Base-by-base conservation (phyloP, 1,284 basidiomycete species). In the Polyporus tsugae region DNA sequence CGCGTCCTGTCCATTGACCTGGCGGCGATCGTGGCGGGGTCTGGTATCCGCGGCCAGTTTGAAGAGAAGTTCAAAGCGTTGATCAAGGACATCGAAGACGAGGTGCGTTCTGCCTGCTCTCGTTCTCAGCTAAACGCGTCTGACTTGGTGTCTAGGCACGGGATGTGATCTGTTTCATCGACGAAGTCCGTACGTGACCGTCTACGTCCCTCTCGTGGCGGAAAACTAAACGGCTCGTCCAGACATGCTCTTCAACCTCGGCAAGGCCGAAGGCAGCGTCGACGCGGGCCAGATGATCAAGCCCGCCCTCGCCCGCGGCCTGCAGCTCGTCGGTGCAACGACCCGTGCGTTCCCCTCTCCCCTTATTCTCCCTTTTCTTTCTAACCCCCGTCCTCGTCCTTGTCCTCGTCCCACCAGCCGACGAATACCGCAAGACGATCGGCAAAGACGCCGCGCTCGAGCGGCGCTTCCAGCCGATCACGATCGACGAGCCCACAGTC, bases 221-320 rank as follows among this genome's bases (percentile, higher is more conserved):
- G 67, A 55, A 35, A 52, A 49, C 9, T 64, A 11, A 4, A 19
- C 15, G 17, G 44, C 39, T 15, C 2, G 13, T 68, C 10, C 52
- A 92, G 91, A 94, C 71, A 92, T 87, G 0, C 83, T 95, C 6
- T 92, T 96, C 82, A 92, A 95, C 71, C 87, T 97, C 13, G 96
- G 96, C 2, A 97, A 97, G 80, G 87, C 94, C 0, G 96, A 97
- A 82, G 96, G 96, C 10, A 93, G 92, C 69, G 92, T 98, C 72
- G 95, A 97, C 74, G 96, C 93, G 1, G 95, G 93, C 0, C 95
- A 97, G 76, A 93, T 95, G 92, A 94, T 96, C 73, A 96, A 95
- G 76, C 94, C 94, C 39, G 92, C 94, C 0, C 85, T 97, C 4
- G 95, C 95, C 2, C 84, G 95, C 52, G 95, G 95, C 2, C 81